Evolutionary conservation across 345 rosid species (phyloP).

Genomic region (Lumnitzera racemosa): DNA sequence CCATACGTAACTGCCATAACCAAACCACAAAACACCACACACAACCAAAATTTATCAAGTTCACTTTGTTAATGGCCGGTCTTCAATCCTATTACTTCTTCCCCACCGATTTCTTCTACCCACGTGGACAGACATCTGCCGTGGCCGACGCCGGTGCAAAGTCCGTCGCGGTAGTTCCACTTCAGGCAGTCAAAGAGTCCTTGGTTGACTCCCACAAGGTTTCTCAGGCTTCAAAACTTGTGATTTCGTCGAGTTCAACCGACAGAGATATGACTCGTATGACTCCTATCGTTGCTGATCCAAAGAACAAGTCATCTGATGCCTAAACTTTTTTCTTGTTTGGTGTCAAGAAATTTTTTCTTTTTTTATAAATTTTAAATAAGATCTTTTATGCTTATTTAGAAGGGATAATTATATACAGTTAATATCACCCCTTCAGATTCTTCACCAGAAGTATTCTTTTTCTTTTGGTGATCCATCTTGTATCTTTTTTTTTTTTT

Average conservation of each 20-base stretch:
- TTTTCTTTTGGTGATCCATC: no score
- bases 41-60: no score
- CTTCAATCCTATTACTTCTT: slow-evolving; percentile 16
- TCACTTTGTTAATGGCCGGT: slow-evolving; percentile 7
- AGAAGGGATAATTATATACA: no score
- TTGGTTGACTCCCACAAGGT: not conserved
- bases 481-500: no score
- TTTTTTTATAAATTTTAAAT: no score
- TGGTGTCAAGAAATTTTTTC: no score
- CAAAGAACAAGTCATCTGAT: not conserved
- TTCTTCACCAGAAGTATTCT: no score
- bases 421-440: no score
- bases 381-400: no score
- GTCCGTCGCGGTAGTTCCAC: not conserved
- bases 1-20: no score
- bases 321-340: not conserved
- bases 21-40: no score
- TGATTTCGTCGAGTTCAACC: not conserved
- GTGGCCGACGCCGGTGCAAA: not conserved
- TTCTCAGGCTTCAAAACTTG: not conserved
- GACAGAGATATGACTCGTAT: not conserved
- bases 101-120: slow-evolving; percentile 18
- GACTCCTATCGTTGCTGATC: slow-evolving; percentile 6
- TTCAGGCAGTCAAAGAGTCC: slow-evolving; percentile 1
- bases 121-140: not conserved